phyloP scores from a whole-genome alignment of 2,329 filamentous ascomycete genomes.

The Neocatenulostroma microsporum region DNA sequence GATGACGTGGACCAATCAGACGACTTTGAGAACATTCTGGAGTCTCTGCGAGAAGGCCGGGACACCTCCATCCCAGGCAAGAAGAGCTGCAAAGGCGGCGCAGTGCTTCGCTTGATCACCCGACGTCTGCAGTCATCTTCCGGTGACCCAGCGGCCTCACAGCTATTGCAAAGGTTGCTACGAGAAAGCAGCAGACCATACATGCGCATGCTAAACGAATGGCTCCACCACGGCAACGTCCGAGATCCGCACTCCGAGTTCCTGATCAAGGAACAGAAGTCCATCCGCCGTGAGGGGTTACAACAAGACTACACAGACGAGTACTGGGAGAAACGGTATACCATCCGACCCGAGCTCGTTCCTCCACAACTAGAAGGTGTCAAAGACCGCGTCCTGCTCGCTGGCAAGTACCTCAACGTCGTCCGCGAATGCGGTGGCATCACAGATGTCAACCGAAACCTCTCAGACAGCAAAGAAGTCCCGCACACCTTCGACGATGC shows the following conservation, averaged over 20 bases:
- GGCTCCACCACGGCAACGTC: constrained; percentile 93
- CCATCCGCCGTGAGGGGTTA: constrained; percentile 80
- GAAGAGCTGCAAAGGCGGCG: constrained; percentile 94
- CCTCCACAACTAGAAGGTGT: constrained; percentile 85
- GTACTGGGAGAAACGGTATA: constrained; percentile 98
- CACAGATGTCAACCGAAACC: constrained; percentile 47
- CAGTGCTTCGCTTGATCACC: constrained; percentile 81
- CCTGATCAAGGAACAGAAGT: constrained; percentile 89
- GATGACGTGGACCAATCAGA: constrained; percentile 57
- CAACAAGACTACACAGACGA: constrained; percentile 98
- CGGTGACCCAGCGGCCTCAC: constrained; percentile 80
- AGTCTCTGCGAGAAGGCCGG: constrained; percentile 78
- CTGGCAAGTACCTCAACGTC: constrained; percentile 96
- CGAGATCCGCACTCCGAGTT: constrained; percentile 92
- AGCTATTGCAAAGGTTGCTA: constrained; percentile 71
- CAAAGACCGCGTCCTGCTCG: constrained; percentile 88
- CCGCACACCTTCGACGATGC: constrained; percentile 86
- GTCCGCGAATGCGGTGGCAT: constrained; percentile 95
- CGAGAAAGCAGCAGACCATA: constrained; percentile 88
- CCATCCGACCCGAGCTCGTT: constrained; percentile 81
- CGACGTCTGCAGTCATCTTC: constrained; percentile 81
- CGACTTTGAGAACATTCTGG: constrained; percentile 86
- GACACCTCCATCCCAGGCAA: constrained; percentile 77
- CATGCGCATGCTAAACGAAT: constrained; percentile 97
- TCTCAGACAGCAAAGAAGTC: constrained; percentile 85